A percentile compares a stretch with the other conserved stretches of the same genome.
phyloP scores from a whole-genome alignment of 805 yeast genomes.

The Isabelozyma rhagii region DNA sequence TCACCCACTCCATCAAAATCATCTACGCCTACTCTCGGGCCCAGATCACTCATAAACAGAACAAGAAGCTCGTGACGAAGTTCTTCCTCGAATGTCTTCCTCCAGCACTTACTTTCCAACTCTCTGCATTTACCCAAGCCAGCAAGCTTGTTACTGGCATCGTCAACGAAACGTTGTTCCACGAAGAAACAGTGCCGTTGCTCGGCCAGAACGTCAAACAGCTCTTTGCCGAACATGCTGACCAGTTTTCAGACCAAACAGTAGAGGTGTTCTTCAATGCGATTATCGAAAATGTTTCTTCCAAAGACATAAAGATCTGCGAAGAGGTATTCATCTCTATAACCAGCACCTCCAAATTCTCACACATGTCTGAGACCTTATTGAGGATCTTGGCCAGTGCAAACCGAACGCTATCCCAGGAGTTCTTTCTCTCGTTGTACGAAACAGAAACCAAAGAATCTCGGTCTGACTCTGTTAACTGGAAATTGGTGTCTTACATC shows the following conservation, averaged over 20 bases:
- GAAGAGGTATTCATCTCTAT: constrained; percentile 50
- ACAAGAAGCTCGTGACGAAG: constrained; percentile 27
- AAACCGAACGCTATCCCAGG: constrained; percentile 52
- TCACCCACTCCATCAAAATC: constrained; percentile 22
- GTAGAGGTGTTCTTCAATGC: constrained; percentile 17
- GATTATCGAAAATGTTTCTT: constrained; percentile 26
- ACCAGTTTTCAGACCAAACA: constrained; percentile 3
- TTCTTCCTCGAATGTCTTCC: constrained; percentile 24
- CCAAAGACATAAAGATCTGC: constrained; percentile 33
- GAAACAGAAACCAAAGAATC: constrained; percentile 16
- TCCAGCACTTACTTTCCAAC: constrained; percentile 1
- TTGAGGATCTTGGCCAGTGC: constrained; percentile 45
- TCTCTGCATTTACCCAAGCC: neutral
- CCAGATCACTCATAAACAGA: constrained; percentile 16
- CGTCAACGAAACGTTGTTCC: neutral
- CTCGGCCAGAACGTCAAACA: neutral
- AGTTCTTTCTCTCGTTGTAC: constrained; percentile 45
- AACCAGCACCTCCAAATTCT: constrained; percentile 25
- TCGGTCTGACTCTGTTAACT: constrained; percentile 23
- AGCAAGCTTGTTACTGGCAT: neutral
- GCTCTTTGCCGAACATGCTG: neutral
- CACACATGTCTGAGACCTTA: constrained; percentile 39
- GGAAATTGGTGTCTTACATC: constrained; percentile 46
- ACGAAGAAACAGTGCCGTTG: neutral
- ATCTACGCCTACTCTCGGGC: constrained; percentile 21